Conservation (phyloP, 2,329 filamentous ascomycete species). For the Aureobasidium lini region DNA sequence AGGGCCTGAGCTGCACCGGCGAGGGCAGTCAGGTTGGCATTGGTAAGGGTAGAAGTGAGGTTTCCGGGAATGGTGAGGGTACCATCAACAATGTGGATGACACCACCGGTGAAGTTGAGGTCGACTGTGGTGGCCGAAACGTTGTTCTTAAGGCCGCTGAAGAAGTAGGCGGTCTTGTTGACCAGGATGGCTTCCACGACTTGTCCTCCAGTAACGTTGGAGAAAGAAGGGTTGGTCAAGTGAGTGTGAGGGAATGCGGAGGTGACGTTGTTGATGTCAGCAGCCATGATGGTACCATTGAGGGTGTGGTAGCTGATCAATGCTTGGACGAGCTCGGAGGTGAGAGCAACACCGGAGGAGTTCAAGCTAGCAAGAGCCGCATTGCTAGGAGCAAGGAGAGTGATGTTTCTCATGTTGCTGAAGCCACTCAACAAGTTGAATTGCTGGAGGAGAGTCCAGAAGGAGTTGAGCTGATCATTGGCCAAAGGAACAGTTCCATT, state of each 20-base stretch:
- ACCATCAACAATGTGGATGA: slow-evolving; percentile 41
- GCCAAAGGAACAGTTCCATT: neutral
- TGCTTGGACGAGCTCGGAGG: slow-evolving; percentile 33
- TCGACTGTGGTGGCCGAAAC: slow-evolving; percentile 42
- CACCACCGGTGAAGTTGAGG: slow-evolving; percentile 37
- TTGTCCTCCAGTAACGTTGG: slow-evolving; percentile 55
- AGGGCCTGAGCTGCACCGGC: slow-evolving; percentile 34
- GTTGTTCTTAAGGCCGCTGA: slow-evolving; percentile 45
- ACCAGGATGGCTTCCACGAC: slow-evolving; percentile 41
- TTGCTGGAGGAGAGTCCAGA: slow-evolving; percentile 1
- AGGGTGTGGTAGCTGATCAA: slow-evolving; percentile 54
- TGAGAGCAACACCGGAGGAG: slow-evolving; percentile 25
- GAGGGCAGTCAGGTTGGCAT: slow-evolving; percentile 33
- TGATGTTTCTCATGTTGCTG: slow-evolving; percentile 41
- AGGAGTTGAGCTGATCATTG: slow-evolving; percentile 7
- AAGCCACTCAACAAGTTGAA: neutral
- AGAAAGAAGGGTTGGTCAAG: slow-evolving; percentile 45
- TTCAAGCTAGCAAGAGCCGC: slow-evolving; percentile 29
- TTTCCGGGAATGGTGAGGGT: slow-evolving; percentile 34
- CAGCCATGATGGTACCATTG: slow-evolving; percentile 41
- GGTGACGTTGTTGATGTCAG: slow-evolving; percentile 30
- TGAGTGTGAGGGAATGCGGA: slow-evolving; percentile 40
- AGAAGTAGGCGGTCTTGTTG: slow-evolving; percentile 42
- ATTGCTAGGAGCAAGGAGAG: slow-evolving; percentile 52
- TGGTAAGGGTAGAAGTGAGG: slow-evolving; percentile 25